These are phyloP conservation scores for Meyerozyma athensensis DNA, from an alignment of 1,139 yeast genomes.

Conservation along the genomic window DNA sequence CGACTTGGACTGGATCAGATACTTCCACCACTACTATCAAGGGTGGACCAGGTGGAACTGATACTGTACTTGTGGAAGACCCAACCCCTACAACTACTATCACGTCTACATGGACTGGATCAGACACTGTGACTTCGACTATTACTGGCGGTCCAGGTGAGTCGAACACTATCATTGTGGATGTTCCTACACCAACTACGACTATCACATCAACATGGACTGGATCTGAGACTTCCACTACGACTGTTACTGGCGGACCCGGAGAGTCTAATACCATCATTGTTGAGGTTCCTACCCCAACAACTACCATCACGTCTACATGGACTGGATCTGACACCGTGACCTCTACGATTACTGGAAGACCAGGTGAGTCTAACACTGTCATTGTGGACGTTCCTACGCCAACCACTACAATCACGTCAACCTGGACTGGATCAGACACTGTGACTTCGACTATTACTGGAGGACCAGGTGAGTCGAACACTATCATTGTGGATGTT, in stretches of 20 bases:
- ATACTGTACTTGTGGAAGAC: slow-evolving; percentile 16
- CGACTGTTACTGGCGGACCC: slow-evolving; percentile 4
- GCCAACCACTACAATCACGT: slow-evolving; percentile 12
- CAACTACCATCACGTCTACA: slow-evolving; percentile 14
- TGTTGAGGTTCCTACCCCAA: slow-evolving; percentile 17
- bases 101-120: slow-evolving; percentile 15
- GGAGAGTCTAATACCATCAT: slow-evolving; percentile 15
- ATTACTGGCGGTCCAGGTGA: slow-evolving; percentile 10
- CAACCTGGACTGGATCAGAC: slow-evolving; percentile 21
- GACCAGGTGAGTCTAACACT: slow-evolving; percentile 10
- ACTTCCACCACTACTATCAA: slow-evolving; percentile 7
- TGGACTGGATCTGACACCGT: slow-evolving; percentile 13
- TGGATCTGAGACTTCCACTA: slow-evolving; percentile 8
- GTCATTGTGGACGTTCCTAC: slow-evolving; percentile 9
- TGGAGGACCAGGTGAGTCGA: slow-evolving; percentile 10
- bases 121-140: slow-evolving; percentile 8
- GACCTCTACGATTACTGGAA: slow-evolving; percentile 11
- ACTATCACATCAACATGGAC: slow-evolving; percentile 14
- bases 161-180: slow-evolving; percentile 6
- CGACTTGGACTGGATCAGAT: slow-evolving; percentile 8
- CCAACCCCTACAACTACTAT: slow-evolving; percentile 11
- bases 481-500: slow-evolving; percentile 8
- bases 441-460: slow-evolving; percentile 17
- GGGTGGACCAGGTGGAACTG: slow-evolving; percentile 9
- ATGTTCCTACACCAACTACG: slow-evolving; percentile 8